Evolutionary conservation across 2,329 filamentous ascomycete species (phyloP).

Genomic region (Fusarium camptoceras): DNA sequence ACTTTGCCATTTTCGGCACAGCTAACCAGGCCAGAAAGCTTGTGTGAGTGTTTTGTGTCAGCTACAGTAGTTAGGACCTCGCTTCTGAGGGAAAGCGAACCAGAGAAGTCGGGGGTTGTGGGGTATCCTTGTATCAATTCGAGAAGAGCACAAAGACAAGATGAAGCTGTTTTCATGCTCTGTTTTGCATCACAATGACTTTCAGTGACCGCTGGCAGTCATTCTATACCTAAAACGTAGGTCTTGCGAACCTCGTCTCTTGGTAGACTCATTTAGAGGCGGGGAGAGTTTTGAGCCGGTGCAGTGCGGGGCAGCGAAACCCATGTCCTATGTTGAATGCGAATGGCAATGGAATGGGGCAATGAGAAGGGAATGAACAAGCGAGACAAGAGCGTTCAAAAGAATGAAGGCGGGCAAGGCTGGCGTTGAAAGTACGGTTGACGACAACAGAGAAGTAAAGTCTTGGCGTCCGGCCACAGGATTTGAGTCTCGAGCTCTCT

Average conservation of each 20-base stretch:
- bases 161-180: conserved; percentile 22
- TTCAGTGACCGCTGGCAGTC: conserved; percentile 7
- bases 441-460: background rate
- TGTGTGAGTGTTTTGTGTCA: conserved; percentile 15
- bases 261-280: conserved; percentile 26
- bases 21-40: conserved; percentile 31
- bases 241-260: conserved; percentile 15
- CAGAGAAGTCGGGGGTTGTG: conserved; percentile 12
- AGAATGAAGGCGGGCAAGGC: conserved; percentile 37
- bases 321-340: conserved; percentile 22
- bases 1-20: conserved; percentile 34
- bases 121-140: conserved; percentile 1
- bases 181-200: conserved; percentile 7
- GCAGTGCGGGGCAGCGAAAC: conserved; percentile 33
- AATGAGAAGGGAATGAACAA: conserved; percentile 32
- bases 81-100: conserved; percentile 3
- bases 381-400: conserved; percentile 19
- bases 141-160: background rate
- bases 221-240: conserved; percentile 40
- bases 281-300: conserved; percentile 35
- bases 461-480: background rate
- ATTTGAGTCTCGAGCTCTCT: background rate
- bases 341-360: conserved; percentile 35
- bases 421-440: conserved; percentile 9
- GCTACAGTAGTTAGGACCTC: conserved; percentile 7